Base-by-base conservation (phyloP, 345 rosid genomes). In the Eucalyptus erythrocorys region DNA sequence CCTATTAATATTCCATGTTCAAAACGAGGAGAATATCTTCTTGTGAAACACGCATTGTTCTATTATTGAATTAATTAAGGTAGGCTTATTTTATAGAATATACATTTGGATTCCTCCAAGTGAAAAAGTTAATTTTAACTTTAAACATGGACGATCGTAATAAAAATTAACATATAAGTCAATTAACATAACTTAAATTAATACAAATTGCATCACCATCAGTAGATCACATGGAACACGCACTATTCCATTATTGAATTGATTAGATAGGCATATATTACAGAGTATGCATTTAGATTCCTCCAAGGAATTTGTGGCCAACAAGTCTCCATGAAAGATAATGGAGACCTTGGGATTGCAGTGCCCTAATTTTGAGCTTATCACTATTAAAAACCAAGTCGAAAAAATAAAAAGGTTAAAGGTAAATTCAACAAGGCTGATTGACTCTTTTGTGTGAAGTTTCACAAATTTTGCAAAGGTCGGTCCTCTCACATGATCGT, bases 41-140 rank as follows among this genome's bases (percentile, higher is more conserved):
- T 27, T 13, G 76, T 14, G 76, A 3, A 66, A n/a, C 76, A n/a
- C 0, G 40, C 40, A 7, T 0, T 0, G 1, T 27, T 59, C 4
- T 32, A 27, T 27, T 57, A 30, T 61, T 30, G 37, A 61, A 61
- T 61, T 59, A 59, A 27, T 59, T 61, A 5, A 59, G n/a, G 15
- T 59, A 59, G n/a, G n/a, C 15, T 22, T 22, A 55, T 55, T 10
- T 55, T 22, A 55, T 55, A 8, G 30, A 5, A 4, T 19, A 55
- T 10, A 55, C 30, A 55, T 10, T 48, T n/a, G n/a, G n/a, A n/a
- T n/a, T n/a, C n/a, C n/a, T n/a, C n/a, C n/a, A 59, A 59, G 16
- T 59, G 4, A 55, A 55, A 55, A 55, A 22, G 26, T 59, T 59
- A 27, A 27, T 0, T 59, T 57, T 57, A 15, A 59, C 16, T 59